These are phyloP conservation scores for Uronychia setigera DNA, from an alignment of 73 alveolate genomes.

Conservation along the genomic window DNA sequence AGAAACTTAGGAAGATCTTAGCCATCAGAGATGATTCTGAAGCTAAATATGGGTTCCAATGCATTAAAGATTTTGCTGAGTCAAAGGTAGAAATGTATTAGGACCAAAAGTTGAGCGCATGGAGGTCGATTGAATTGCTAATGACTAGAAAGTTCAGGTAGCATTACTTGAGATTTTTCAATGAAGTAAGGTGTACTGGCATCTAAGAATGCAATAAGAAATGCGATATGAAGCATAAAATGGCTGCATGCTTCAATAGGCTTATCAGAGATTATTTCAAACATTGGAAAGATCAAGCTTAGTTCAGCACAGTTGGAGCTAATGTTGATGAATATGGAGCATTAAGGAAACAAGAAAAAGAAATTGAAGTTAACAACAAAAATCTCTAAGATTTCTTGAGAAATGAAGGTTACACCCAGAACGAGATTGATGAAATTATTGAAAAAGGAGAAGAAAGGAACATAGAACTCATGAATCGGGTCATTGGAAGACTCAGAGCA, in stretches of 20 bases:
- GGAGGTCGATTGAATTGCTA: background rate
- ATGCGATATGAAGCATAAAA: background rate
- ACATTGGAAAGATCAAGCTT: background rate
- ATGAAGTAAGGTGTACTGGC: no score
- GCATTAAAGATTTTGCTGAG: background rate
- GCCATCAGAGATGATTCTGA: background rate
- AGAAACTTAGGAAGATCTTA: background rate
- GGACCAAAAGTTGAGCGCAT: background rate
- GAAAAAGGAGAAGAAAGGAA: background rate
- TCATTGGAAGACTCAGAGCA: background rate
- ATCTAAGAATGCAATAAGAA: background rate
- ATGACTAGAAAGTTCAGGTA: background rate
- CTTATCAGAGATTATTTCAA: background rate
- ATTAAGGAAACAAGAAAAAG: background rate
- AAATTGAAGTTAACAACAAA: no score
- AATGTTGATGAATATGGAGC: background rate
- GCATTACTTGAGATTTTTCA: background rate
- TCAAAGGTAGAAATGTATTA: background rate
- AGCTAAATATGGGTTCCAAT: background rate
- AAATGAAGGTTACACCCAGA: background rate
- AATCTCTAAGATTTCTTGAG: background rate
- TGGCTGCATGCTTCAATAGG: background rate
- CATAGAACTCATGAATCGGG: background rate
- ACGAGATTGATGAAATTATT: background rate
- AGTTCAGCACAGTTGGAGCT: background rate